These are phyloP conservation scores for Nothophaeocryptopus gaeumannii DNA, from an alignment of 2,329 filamentous ascomycete genomes.

Conservation along the genomic window DNA sequence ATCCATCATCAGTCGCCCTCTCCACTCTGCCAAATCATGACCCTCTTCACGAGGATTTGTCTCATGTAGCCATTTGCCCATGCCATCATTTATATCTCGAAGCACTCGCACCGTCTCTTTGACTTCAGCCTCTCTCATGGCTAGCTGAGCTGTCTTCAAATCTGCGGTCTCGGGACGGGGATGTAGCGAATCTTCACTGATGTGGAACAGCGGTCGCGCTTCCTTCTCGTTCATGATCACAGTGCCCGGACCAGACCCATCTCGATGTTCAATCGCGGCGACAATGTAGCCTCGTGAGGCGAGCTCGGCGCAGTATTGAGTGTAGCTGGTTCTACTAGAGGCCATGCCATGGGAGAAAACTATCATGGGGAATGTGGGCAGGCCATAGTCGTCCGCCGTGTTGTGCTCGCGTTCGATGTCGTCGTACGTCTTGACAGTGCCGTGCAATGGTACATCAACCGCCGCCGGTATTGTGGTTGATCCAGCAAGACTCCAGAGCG, in stretches of 20 bases:
- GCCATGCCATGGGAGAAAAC: conserved; percentile 50
- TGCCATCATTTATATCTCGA: conserved; percentile 39
- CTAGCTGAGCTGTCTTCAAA: conserved; percentile 44
- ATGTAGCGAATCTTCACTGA: conserved; percentile 37
- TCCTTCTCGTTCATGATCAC: conserved; percentile 39
- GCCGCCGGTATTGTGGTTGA: conserved; percentile 43
- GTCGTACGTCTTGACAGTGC: conserved; percentile 26
- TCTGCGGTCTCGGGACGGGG: conserved; percentile 30
- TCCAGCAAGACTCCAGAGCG: conserved; percentile 43
- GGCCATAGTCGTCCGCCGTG: conserved; percentile 30
- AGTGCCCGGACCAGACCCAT: conserved; percentile 46
- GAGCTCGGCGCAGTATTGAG: conserved; percentile 46
- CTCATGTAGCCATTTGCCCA: conserved; percentile 35
- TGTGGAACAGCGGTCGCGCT: conserved; percentile 37
- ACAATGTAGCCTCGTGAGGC: conserved; percentile 47
- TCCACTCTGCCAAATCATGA: conserved; percentile 49
- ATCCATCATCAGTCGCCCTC: conserved; percentile 53
- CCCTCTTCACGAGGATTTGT: conserved; percentile 52
- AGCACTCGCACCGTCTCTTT: conserved; percentile 46
- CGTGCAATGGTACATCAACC: conserved; percentile 43
- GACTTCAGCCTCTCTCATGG: conserved; percentile 46
- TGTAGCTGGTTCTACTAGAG: conserved; percentile 45
- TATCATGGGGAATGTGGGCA: conserved; percentile 40
- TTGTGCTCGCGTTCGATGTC: conserved; percentile 30
- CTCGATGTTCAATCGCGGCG: conserved; percentile 48